A percentile compares a stretch with the other conserved stretches of the same genome.
Conservation (phyloP, 2,329 filamentous ascomycete genomes). For the Leptographium lundbergii region DNA sequence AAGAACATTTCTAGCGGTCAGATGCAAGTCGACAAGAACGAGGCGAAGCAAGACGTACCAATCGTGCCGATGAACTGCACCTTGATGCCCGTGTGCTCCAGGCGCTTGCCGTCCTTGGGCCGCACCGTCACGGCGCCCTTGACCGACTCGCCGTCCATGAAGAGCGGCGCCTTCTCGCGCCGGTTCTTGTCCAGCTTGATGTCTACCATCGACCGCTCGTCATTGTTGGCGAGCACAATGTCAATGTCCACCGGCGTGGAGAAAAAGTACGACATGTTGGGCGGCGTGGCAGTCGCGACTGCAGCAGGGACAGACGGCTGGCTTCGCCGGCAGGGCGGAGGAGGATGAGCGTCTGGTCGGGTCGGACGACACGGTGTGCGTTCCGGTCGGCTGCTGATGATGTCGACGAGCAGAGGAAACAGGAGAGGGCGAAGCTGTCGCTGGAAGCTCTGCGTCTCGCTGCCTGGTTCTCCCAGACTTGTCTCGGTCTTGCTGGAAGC, state of each 20-base stretch:
- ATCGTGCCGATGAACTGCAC: slow-evolving; percentile 99
- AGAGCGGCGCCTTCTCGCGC: slow-evolving; percentile 90
- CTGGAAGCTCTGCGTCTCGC: background rate
- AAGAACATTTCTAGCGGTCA: slow-evolving; percentile 84
- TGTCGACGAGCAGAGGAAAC: background rate
- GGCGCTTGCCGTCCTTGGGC: slow-evolving; percentile 93
- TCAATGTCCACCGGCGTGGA: slow-evolving; percentile 98
- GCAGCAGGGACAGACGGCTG: background rate
- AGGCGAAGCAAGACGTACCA: slow-evolving; percentile 39
- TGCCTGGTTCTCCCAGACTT: background rate
- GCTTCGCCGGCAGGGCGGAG: background rate
- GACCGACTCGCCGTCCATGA: slow-evolving; percentile 96
- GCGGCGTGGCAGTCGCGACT: background rate
- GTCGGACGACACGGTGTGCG: background rate
- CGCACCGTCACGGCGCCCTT: slow-evolving; percentile 91
- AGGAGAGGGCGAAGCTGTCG: background rate
- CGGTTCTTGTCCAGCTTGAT: slow-evolving; percentile 98
- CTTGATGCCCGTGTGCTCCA: slow-evolving; percentile 98
- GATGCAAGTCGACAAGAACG: slow-evolving; percentile 2
- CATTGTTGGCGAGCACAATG: slow-evolving; percentile 88
- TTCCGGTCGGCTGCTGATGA: background rate
- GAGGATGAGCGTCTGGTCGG: background rate
- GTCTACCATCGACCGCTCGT: slow-evolving; percentile 90
- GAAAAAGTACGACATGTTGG: slow-evolving; percentile 89
- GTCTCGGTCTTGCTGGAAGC: background rate